Evolutionary conservation across 2,329 filamentous ascomycete genomes (phyloP), one percentile per base, ranked within the genome.

Genomic region (Claviceps monticola): DNA sequence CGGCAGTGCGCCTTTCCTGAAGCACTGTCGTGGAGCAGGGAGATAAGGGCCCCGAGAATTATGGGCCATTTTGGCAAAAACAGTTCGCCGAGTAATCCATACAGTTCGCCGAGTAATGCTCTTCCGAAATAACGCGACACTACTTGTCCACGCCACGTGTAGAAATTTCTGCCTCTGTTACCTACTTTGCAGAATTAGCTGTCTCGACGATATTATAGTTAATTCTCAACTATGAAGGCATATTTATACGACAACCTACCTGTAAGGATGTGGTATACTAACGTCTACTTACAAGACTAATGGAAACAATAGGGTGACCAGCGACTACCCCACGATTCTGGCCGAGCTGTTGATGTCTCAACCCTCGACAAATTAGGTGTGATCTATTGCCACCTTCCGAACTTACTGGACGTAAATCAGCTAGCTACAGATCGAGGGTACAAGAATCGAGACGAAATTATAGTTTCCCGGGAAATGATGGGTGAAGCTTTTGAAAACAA

Each of bases 401-500:
- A 79, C 37, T 64, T 90, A 48, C 69, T 74, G 36, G 74, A 74
- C 26, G 89, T 97, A 42, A 77, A 97, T 66, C 66, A 71, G 44
- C 78, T 98, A 45, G 91, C 93, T 2, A 60, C 68, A 3, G 73
- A 85, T 58, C 85, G 91, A 54, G 77, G 79, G 60, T 97, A 98
- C 77, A 90, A 86, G 73, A 96, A 97, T 74, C 86, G 91, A 53
- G 93, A 98, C 72, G 83, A 94, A 70, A 86, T 97, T 66, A 86
- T 80, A 54, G 87, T 98, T 21, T 94, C 88, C 7, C 91, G 90
- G 0, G 74, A 82, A 56, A 84, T 82, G 57, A 88, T 97, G 84
- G 89, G 88, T 52, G 85, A 80, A 41, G 71, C 82, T 45, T 98
- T 97, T 72, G 91, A 98, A 70, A 80, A 86, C 56, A 97, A 97